Evolutionary conservation across 208 protist genomes (phyloP), one percentile per base, ranked within the genome.

Genomic region (Leishmania tropica): DNA sequence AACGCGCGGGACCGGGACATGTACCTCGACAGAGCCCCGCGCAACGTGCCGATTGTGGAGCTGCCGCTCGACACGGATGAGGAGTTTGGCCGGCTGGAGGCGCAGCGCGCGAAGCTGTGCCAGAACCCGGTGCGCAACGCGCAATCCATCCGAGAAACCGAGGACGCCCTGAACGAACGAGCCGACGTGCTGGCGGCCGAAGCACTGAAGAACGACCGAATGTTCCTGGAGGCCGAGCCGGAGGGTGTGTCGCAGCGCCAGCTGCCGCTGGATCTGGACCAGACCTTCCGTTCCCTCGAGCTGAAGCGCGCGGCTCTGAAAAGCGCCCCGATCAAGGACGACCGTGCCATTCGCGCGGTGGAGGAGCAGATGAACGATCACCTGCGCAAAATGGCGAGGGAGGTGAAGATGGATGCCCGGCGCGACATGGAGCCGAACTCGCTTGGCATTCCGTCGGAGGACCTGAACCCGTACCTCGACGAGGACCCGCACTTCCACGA

Each of bases 21-120:
- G 47, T 96, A 91, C 83, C 79, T 96, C 54, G 70, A 86, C 54
- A 73, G 51, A 45, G 80, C 86, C 3, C 87, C 83, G 35, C 86
- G 83, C 54, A 91, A 91, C 73, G 89, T 96, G 51, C 86, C 90
- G 17, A 47, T 91, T 3, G 73, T 77, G 4, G 91, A 96, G 85
- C 84, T 96, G 70, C 93, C 93, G n/a, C 88, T 96, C 31, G 93
- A 96, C 83, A 89, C 85, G 1, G 93, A 96, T 74, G 88, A 92
- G 64, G 83, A 89, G 76, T 94, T 96, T 76, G 65, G 78, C 67
- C 82, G 81, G 35, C 82, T 96, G 65, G 90, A 95, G 85, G 90
- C 82, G 31, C 80, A 95, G 85, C 88, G 90, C 47, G 87, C 92
- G 37, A 79, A 89, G 78, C 88, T 94, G 54, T 81, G 88, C 82